These are phyloP conservation scores for Aspergillus arachidicola DNA, from an alignment of 2,329 filamentous ascomycete species.

Conservation along the genomic window DNA sequence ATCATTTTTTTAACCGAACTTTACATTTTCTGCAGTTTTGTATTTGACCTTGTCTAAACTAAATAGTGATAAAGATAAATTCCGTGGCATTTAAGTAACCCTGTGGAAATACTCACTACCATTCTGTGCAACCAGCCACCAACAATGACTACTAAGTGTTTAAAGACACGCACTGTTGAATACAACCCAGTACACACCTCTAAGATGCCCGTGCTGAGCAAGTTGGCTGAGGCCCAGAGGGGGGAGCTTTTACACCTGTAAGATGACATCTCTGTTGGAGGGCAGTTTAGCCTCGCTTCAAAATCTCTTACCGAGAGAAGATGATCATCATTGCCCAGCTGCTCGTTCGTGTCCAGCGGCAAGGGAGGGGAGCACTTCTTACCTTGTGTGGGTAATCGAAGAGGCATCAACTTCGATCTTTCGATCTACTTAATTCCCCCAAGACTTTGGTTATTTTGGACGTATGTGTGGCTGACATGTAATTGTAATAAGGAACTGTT, in stretches of 20 bases:
- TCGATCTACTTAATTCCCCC: background rate
- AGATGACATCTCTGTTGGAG: background rate
- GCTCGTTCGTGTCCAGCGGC: too few relatives aligned
- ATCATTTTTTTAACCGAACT: background rate
- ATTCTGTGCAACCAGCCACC: too few relatives aligned
- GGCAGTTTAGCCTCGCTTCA: too few relatives aligned
- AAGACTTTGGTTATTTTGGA: background rate
- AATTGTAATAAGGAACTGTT: background rate
- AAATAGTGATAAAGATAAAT: background rate
- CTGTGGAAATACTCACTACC: background rate
- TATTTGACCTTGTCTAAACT: too few relatives aligned
- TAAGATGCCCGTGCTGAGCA: too few relatives aligned
- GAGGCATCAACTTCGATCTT: too few relatives aligned
- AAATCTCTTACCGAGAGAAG: too few relatives aligned
- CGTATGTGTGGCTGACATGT: background rate
- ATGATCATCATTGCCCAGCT: too few relatives aligned
- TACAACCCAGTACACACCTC: background rate
- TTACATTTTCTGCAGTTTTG: too few relatives aligned
- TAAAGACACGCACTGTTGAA: background rate
- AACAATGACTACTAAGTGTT: background rate
- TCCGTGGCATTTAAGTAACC: background rate
- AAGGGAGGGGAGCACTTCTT: too few relatives aligned
- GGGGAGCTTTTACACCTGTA: background rate
- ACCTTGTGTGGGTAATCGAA: too few relatives aligned
- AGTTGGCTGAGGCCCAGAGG: background rate